Conservation (phyloP, 1,284 basidiomycete species). For the Apiotrichum montevideense region DNA sequence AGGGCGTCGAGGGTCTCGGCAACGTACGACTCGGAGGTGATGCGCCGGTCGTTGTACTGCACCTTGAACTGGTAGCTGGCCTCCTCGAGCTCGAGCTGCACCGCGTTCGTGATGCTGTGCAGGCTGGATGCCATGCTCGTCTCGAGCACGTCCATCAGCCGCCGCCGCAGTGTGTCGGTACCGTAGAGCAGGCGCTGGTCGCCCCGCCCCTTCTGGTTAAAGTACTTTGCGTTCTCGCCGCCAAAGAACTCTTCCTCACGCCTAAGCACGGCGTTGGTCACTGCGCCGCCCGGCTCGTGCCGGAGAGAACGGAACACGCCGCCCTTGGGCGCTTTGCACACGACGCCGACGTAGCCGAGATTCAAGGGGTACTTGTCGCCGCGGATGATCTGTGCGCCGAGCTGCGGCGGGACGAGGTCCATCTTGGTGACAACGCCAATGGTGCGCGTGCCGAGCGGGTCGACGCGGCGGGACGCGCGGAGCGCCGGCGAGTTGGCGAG, state of each 20-base stretch:
- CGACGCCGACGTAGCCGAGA: slow-evolving; percentile 95
- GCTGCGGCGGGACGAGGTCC: slow-evolving; percentile 84
- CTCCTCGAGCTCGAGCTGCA: slow-evolving; percentile 94
- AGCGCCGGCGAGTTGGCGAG: slow-evolving; percentile 95
- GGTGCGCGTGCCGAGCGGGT: slow-evolving; percentile 88
- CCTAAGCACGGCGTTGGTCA: slow-evolving; percentile 56
- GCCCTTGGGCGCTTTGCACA: slow-evolving; percentile 62
- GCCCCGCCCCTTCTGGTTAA: slow-evolving; percentile 48
- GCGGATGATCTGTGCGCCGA: slow-evolving; percentile 72
- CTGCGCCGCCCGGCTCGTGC: slow-evolving; percentile 21
- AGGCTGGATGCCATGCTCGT: slow-evolving; percentile 94
- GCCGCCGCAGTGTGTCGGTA: slow-evolving; percentile 76
- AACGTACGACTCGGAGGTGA: slow-evolving; percentile 93
- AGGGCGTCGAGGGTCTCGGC: slow-evolving; percentile 92
- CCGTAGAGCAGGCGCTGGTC: slow-evolving; percentile 65
- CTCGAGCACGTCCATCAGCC: slow-evolving; percentile 94
- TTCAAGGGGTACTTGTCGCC: slow-evolving; percentile 96
- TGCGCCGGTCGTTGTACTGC: slow-evolving; percentile 94
- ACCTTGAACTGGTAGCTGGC: slow-evolving; percentile 99
- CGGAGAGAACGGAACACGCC: slow-evolving; percentile 44
- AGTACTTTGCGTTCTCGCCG: slow-evolving; percentile 56
- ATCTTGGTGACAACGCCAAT: slow-evolving; percentile 99
- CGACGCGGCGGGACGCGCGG: slow-evolving; percentile 84
- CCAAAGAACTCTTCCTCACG: slow-evolving; percentile 79
- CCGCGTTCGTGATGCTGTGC: slow-evolving; percentile 91